Conservation (phyloP, 2,329 filamentous ascomycete species). For the Exophiala sp. region DNA sequence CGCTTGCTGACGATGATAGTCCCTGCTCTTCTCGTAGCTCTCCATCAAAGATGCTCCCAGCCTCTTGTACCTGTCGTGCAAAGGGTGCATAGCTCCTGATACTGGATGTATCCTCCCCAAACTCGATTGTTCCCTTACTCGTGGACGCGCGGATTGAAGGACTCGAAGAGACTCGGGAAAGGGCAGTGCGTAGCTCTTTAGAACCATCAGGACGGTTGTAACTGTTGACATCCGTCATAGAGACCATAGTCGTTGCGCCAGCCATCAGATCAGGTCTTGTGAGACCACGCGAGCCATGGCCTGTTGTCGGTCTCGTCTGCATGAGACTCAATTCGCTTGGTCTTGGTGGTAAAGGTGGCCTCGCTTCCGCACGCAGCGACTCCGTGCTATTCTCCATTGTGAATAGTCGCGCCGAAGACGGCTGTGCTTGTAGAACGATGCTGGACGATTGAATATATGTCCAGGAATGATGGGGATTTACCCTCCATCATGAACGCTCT, state of each 20-base stretch:
- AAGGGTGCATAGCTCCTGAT: conserved; percentile 50
- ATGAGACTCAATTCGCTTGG: conserved; percentile 35
- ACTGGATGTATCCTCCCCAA: conserved; percentile 48
- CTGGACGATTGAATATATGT: conserved; percentile 11
- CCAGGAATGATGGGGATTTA: conserved; percentile 3
- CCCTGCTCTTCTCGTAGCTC: conserved; percentile 45
- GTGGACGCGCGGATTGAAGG: conserved; percentile 35
- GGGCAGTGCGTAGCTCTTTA: conserved; percentile 57
- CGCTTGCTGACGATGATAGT: conserved; percentile 38
- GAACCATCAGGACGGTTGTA: conserved; percentile 69
- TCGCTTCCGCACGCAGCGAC: conserved; percentile 33
- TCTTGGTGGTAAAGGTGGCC: conserved; percentile 47
- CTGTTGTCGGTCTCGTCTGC: conserved; percentile 24
- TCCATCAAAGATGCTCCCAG: conserved; percentile 76
- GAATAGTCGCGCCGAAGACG: background rate
- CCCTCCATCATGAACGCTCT: conserved; percentile 17
- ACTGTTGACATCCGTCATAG: conserved; percentile 74
- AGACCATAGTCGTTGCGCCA: conserved; percentile 79
- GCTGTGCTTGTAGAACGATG: background rate
- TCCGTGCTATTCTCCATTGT: conserved; percentile 4
- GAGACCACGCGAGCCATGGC: conserved; percentile 32
- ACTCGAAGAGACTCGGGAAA: conserved; percentile 36
- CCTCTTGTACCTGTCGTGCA: conserved; percentile 63
- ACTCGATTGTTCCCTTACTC: conserved; percentile 48
- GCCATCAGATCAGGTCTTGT: conserved; percentile 46